These are phyloP conservation scores for Candida cerambycidarum DNA, from an alignment of 805 yeast genomes.

Conservation along the genomic window DNA sequence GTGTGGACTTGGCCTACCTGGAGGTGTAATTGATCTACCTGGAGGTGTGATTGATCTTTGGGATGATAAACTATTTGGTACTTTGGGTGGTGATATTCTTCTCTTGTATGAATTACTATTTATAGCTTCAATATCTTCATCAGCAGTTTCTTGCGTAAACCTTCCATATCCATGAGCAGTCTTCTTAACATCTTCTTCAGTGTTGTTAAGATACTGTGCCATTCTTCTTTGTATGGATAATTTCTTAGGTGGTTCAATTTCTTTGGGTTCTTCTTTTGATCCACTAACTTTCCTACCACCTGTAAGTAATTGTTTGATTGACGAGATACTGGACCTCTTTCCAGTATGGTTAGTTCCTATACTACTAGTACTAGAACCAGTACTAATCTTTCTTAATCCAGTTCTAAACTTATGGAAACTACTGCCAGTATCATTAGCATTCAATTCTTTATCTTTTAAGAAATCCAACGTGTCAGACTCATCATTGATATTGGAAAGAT, in stretches of 20 bases:
- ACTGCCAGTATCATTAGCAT: slow-evolving; percentile 36
- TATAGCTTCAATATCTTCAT: slow-evolving; percentile 35
- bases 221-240: slow-evolving; percentile 55
- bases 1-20: no score
- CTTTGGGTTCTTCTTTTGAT: slow-evolving; percentile 4
- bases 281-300: slow-evolving; percentile 23
- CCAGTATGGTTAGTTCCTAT: slow-evolving; percentile 21
- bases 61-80: slow-evolving; percentile 33
- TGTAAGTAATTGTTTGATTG: slow-evolving; percentile 30
- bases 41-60: slow-evolving; percentile 7
- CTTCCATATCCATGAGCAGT: slow-evolving; percentile 85
- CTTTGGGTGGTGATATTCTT: slow-evolving; percentile 32
- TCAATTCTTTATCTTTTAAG: slow-evolving; percentile 30
- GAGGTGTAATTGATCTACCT: no score
- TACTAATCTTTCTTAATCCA: slow-evolving; percentile 39
- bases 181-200: slow-evolving; percentile 45
- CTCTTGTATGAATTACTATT: slow-evolving; percentile 18
- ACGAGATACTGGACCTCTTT: slow-evolving; percentile 29
- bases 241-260: slow-evolving; percentile 18
- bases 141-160: slow-evolving; percentile 47
- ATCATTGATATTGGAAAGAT: slow-evolving; percentile 21
- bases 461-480: slow-evolving; percentile 36
- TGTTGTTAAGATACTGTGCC: slow-evolving; percentile 43
- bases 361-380: slow-evolving; percentile 25
- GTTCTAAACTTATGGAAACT: slow-evolving; percentile 33